A percentile compares a stretch with the other conserved stretches of the same genome.
phyloP scores from a whole-genome alignment of 371 early-diverging fungal species.

The Phascolomyces articulosus region DNA sequence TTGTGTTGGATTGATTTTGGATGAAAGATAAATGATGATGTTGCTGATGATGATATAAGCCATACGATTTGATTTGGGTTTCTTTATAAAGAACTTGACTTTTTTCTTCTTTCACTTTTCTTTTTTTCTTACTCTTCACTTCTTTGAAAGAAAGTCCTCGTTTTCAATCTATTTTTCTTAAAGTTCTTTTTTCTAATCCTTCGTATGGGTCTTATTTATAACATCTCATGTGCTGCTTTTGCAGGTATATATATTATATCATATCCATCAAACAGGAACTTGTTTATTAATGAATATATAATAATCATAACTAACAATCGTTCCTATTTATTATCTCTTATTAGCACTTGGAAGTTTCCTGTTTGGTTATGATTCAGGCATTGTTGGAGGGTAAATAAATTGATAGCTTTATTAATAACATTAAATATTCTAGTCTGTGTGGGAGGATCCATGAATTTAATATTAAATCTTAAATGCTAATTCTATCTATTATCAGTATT shows the following conservation, averaged over 20 bases:
- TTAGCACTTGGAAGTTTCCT: constrained; percentile 44
- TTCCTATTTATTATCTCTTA: constrained; percentile 3
- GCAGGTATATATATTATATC: constrained; percentile 5
- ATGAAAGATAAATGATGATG: not conserved
- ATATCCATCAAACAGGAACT: not conserved
- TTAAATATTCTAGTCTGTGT: not conserved
- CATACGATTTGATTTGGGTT: not conserved
- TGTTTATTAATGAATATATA: not conserved
- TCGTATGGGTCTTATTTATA: constrained; percentile 13
- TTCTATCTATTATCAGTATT: constrained; percentile 23
- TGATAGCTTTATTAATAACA: not conserved
- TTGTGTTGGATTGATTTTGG: no score
- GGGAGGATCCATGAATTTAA: constrained; percentile 22
- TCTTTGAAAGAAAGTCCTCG: not conserved
- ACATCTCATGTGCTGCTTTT: constrained; percentile 17
- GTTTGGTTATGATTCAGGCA: constrained; percentile 51
- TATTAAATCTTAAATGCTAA: constrained; percentile 6
- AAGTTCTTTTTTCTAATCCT: not conserved
- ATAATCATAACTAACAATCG: not conserved
- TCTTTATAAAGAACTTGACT: not conserved
- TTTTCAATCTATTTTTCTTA: not conserved
- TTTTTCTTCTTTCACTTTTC: not conserved
- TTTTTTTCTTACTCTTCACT: not conserved
- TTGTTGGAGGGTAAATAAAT: constrained; percentile 20
- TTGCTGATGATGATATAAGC: not conserved